phyloP scores from a whole-genome alignment of 2,329 filamentous ascomycete species.

The Aspergillus amoenus region DNA sequence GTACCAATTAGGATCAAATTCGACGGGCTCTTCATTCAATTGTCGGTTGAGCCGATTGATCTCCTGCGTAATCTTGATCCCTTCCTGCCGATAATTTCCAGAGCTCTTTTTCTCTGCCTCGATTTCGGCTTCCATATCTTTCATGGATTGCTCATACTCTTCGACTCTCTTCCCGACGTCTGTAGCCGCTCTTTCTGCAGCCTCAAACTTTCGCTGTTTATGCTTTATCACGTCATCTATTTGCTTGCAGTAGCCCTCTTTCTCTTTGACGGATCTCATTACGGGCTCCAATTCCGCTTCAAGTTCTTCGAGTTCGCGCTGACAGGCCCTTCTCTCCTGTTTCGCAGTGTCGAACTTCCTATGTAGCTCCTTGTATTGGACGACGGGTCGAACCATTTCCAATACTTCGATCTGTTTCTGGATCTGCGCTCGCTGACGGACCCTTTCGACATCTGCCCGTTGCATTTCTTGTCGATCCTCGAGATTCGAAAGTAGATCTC shows the following conservation, averaged over 20 bases:
- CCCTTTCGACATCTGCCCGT: slow-evolving; percentile 77
- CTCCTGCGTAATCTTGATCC: slow-evolving; percentile 51
- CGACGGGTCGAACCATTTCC: slow-evolving; percentile 63
- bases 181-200: slow-evolving; percentile 52
- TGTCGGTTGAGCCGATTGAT: slow-evolving; percentile 66
- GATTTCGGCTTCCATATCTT: slow-evolving; percentile 40
- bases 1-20: slow-evolving; percentile 69
- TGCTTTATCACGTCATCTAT: slow-evolving; percentile 57
- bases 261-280: slow-evolving; percentile 66
- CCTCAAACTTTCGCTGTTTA: slow-evolving; percentile 55
- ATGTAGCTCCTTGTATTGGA: slow-evolving; percentile 62
- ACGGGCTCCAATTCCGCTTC: slow-evolving; percentile 65
- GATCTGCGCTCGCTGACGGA: slow-evolving; percentile 72
- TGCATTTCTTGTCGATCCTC: slow-evolving; percentile 73
- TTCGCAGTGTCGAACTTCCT: slow-evolving; percentile 54
- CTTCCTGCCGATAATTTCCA: slow-evolving; percentile 53
- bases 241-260: slow-evolving; percentile 61
- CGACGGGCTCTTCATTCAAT: slow-evolving; percentile 60
- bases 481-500: slow-evolving; percentile 64
- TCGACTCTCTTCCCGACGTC: slow-evolving; percentile 43
- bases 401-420: slow-evolving; percentile 65
- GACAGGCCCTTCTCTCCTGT: slow-evolving; percentile 53
- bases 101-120: slow-evolving; percentile 54
- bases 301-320: slow-evolving; percentile 59
- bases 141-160: slow-evolving; percentile 37